These are phyloP conservation scores for Peribolospora baueri DNA, from an alignment of 768 basidiomycete genomes.

Conservation along the genomic window DNA sequence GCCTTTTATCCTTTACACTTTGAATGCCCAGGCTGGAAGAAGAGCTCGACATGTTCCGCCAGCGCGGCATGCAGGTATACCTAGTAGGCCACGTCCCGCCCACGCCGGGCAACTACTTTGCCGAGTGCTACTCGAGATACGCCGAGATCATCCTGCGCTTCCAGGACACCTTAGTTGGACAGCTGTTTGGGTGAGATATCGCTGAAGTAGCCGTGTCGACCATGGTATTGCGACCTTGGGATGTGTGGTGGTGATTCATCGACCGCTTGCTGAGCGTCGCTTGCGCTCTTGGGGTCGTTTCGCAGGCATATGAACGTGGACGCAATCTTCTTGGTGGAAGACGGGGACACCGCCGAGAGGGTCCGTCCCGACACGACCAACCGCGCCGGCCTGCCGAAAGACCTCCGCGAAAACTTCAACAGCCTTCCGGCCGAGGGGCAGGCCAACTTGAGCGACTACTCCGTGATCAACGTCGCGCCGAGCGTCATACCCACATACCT, in stretches of 20 bases:
- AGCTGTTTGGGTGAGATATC: conserved; percentile 45
- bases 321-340: conserved; percentile 25
- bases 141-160: conserved; percentile 41
- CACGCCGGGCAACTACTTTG: conserved; percentile 47
- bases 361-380: not conserved
- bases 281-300: not conserved
- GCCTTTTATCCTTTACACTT: no score
- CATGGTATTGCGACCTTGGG: not conserved
- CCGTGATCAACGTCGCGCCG: conserved; percentile 54
- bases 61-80: conserved; percentile 37
- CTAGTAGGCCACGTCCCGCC: conserved; percentile 61
- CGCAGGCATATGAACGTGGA: conserved; percentile 60
- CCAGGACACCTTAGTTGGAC: conserved; percentile 70
- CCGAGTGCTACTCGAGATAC: conserved; percentile 5
- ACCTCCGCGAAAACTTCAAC: conserved; percentile 2
- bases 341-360: conserved; percentile 9
- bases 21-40: conserved; percentile 38
- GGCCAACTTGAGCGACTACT: conserved; percentile 39
- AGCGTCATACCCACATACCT: conserved; percentile 71
- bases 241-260: not conserved
- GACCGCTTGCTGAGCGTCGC: no score
- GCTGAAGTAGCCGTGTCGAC: not conserved
- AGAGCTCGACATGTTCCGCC: conserved; percentile 41
- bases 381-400: not conserved
- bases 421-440: conserved; percentile 15